These are phyloP conservation scores for Panaeolus cyanescens DNA, from an alignment of 768 basidiomycete genomes.

Conservation along the genomic window DNA sequence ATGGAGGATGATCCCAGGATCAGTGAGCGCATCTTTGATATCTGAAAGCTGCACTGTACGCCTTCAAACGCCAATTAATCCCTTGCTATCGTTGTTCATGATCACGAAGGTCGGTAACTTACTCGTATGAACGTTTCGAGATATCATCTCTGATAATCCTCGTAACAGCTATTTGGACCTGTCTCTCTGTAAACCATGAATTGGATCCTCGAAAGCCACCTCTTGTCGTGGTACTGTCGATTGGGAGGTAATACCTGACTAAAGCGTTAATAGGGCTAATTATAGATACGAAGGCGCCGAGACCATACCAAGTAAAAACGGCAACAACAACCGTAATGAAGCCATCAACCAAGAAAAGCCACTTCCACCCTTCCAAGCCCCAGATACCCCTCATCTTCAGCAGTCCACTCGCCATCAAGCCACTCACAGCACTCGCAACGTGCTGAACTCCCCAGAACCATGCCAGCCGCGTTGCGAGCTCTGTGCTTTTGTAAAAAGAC, in stretches of 20 bases:
- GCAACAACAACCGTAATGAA: constrained; percentile 36
- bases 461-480: constrained; percentile 41
- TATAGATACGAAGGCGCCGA: neutral
- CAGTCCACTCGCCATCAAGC: constrained; percentile 41
- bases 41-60: constrained; percentile 34
- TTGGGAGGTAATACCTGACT: constrained; percentile 38
- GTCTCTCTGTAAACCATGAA: constrained; percentile 35
- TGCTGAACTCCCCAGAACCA: constrained; percentile 45
- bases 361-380: constrained; percentile 43
- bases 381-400: constrained; percentile 34
- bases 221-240: constrained; percentile 24
- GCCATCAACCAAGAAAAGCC: constrained; percentile 42
- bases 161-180: constrained; percentile 36
- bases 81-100: neutral
- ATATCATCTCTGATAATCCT: constrained; percentile 38
- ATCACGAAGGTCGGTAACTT: constrained; percentile 7
- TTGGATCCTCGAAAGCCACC: constrained; percentile 34
- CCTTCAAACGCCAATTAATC: constrained; percentile 14
- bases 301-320: constrained; percentile 30
- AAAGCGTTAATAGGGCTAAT: neutral
- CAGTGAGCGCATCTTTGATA: constrained; percentile 35
- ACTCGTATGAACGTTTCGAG: constrained; percentile 40
- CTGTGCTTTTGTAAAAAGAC: constrained; percentile 43
- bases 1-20: constrained; percentile 38
- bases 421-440: constrained; percentile 40